Conservation (phyloP, 2,329 filamentous ascomycete species). For the Incumbomyces lentus region DNA sequence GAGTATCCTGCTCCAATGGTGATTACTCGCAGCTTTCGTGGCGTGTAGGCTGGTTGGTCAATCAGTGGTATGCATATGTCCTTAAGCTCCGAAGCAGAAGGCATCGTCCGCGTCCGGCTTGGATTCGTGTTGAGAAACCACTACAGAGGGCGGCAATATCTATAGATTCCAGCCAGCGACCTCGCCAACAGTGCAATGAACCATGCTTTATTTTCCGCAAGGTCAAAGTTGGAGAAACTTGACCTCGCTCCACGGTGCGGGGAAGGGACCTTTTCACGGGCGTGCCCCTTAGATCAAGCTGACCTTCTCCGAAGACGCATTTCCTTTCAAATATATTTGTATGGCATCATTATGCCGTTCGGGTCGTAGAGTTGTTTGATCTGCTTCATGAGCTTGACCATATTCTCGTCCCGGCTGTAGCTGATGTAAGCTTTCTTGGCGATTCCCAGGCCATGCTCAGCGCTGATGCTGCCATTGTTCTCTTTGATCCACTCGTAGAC, state of each 20-base stretch:
- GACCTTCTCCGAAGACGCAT: no score
- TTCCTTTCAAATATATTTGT: slow-evolving; percentile 65
- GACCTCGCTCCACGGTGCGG: no score
- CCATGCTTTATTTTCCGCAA: no score
- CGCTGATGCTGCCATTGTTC: slow-evolving; percentile 85
- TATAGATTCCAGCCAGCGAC: no score
- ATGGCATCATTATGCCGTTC: slow-evolving; percentile 97
- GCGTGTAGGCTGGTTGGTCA: slow-evolving; percentile 15
- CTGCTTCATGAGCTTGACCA: slow-evolving; percentile 86
- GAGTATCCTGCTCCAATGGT: slow-evolving; percentile 25
- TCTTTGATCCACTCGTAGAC: slow-evolving; percentile 95
- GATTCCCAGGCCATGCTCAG: slow-evolving; percentile 86
- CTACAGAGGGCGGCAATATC: no score
- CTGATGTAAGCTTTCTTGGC: slow-evolving; percentile 94
- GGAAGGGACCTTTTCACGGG: no score
- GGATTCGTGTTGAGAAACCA: no score
- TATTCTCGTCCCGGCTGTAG: slow-evolving; percentile 80
- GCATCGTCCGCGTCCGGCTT: slow-evolving; percentile 2
- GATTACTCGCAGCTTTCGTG: slow-evolving; percentile 13
- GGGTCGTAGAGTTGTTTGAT: slow-evolving; percentile 92
- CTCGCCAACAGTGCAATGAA: no score
- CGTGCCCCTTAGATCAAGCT: no score
- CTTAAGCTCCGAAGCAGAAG: slow-evolving; percentile 10
- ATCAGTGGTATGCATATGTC: slow-evolving; percentile 15
- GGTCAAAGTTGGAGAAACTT: no score